These are phyloP conservation scores for Debaryomyces udenii DNA, from an alignment of 1,139 yeast genomes.

Conservation along the genomic window DNA sequence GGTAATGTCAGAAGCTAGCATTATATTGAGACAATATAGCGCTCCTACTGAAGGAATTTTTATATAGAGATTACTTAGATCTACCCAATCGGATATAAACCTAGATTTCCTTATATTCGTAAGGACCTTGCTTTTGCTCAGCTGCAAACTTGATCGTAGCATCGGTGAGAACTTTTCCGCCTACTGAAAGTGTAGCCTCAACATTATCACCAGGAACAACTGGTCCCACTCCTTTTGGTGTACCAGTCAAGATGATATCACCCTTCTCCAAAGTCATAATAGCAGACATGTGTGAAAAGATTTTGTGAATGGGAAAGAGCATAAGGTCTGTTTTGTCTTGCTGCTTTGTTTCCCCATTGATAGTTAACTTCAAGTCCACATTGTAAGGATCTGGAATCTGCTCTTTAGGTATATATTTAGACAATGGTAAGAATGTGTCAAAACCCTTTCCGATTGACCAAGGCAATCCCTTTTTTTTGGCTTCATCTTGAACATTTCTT, in stretches of 20 bases:
- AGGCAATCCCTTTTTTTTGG: constrained; percentile 91
- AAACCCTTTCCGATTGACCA: constrained; percentile 98
- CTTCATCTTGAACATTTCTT: constrained; percentile 92
- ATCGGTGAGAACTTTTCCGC: constrained; percentile 57
- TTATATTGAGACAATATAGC: constrained; percentile 70
- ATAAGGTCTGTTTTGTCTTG: constrained; percentile 79
- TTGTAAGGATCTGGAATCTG: constrained; percentile 74
- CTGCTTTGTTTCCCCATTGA: constrained; percentile 75
- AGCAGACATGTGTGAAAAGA: constrained; percentile 77
- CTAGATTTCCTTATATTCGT: constrained; percentile 60
- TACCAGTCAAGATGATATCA: constrained; percentile 89
- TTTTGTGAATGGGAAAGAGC: constrained; percentile 85
- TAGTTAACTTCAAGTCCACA: constrained; percentile 63
- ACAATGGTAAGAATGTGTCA: constrained; percentile 89
- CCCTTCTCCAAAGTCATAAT: constrained; percentile 92
- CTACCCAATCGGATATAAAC: background rate
- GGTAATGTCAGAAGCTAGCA: constrained; percentile 75
- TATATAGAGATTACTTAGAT: constrained; percentile 23
- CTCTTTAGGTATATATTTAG: constrained; percentile 66
- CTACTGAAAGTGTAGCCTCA: constrained; percentile 60
- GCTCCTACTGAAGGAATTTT: constrained; percentile 58
- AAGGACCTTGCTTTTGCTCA: constrained; percentile 81
- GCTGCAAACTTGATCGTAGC: constrained; percentile 55
- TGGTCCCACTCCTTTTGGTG: constrained; percentile 97
- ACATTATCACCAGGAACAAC: constrained; percentile 77